Conservation (phyloP, 148 eudicot species). For the Nyssa sinensis region DNA sequence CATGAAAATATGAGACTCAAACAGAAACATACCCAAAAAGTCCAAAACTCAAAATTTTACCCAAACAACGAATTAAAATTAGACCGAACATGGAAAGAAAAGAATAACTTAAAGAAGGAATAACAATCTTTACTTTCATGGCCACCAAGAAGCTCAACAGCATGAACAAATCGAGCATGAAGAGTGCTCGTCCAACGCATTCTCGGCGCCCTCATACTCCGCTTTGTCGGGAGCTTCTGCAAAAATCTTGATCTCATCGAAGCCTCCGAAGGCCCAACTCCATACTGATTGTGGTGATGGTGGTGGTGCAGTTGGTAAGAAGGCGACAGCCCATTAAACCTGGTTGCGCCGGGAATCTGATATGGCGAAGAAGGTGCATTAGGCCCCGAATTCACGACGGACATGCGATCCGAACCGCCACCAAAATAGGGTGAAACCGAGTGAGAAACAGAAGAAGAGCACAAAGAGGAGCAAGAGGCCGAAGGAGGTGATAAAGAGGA, state of each 20-base stretch:
- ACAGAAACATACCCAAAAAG: too few species aligned
- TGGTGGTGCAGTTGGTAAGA: slow-evolving; percentile 9
- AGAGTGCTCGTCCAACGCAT: slow-evolving; percentile 62
- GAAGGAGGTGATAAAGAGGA: too few species aligned
- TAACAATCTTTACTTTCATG: slow-evolving; percentile 44
- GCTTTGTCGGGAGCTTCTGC: slow-evolving; percentile 38
- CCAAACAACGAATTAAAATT: not conserved
- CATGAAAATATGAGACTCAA: not conserved
- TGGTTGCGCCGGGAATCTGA: not conserved
- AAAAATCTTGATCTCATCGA: slow-evolving; percentile 49
- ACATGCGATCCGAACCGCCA: slow-evolving; percentile 29
- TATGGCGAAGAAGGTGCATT: slow-evolving; percentile 18
- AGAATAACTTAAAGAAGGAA: not conserved
- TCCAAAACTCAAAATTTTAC: not conserved
- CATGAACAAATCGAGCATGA: slow-evolving; percentile 53
- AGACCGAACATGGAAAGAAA: not conserved
- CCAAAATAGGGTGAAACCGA: slow-evolving; percentile 20
- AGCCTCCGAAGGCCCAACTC: slow-evolving; percentile 19
- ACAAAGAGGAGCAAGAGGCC: slow-evolving; percentile 7
- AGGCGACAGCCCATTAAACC: slow-evolving; percentile 20
- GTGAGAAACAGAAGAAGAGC: slow-evolving; percentile 2
- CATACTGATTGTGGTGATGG: slow-evolving; percentile 20
- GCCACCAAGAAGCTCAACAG: slow-evolving; percentile 64
- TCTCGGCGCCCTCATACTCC: slow-evolving; percentile 59
- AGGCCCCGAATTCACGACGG: slow-evolving; percentile 24